These are phyloP conservation scores for Saururus chinensis DNA, from an alignment of 164 flowering plant species.

Conservation along the genomic window DNA sequence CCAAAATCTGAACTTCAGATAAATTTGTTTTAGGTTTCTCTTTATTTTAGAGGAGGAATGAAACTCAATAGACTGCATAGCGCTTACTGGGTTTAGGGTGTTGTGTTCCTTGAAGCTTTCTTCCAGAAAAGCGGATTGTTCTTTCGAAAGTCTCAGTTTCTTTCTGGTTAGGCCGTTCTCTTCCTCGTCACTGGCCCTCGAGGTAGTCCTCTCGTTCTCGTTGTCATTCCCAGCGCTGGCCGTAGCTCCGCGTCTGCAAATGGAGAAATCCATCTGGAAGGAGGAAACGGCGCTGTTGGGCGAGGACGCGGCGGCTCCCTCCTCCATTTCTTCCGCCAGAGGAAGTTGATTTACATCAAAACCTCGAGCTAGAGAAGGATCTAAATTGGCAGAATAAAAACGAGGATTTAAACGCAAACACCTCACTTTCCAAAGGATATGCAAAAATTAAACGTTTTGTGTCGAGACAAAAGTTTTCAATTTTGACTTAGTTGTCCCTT, in stretches of 20 bases:
- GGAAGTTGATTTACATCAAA: conserved; percentile 42
- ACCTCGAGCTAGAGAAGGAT: conserved; percentile 23
- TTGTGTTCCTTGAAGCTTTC: conserved; percentile 90
- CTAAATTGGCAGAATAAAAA: conserved; percentile 14
- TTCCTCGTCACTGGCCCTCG: conserved; percentile 70
- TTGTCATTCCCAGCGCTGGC: conserved; percentile 19
- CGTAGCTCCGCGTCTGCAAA: conserved; percentile 17
- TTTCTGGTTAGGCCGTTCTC: conserved; percentile 58
- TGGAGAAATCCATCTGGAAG: conserved; percentile 51
- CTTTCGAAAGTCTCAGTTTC: conserved; percentile 77
- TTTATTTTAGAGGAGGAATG: background rate
- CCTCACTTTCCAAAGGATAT: background rate
- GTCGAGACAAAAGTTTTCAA: too few species aligned
- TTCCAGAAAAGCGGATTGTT: conserved; percentile 90
- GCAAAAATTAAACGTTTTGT: background rate
- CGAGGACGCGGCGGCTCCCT: conserved; percentile 38
- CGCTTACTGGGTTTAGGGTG: conserved; percentile 86
- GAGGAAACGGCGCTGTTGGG: conserved; percentile 54
- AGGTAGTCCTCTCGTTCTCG: conserved; percentile 32
- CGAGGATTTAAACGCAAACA: conserved; percentile 1
- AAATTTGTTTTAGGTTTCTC: background rate
- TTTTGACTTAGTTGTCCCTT: too few species aligned
- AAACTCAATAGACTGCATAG: background rate
- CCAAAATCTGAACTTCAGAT: background rate
- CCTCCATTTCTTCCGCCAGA: conserved; percentile 26